Percentiles rank a stretch among this genome's conserved stretches.
Conservation (phyloP, 768 basidiomycete genomes). For the Pleurotus platypus region DNA sequence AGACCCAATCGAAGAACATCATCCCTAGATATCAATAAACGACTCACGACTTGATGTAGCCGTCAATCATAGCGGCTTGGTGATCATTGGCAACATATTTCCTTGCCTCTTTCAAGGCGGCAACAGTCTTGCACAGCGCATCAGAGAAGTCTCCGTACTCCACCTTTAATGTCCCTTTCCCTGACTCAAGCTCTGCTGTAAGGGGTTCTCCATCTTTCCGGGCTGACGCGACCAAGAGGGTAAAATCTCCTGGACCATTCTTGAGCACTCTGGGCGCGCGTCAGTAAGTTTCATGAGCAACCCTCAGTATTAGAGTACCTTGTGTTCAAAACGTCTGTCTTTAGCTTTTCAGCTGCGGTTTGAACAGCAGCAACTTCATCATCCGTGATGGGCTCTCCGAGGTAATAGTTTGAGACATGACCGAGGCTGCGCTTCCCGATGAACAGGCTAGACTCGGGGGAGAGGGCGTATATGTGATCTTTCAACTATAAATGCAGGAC, state of each 20-base stretch:
- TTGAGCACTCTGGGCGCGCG: constrained; percentile 58
- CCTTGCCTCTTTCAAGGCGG: constrained; percentile 59
- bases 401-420: constrained; percentile 84
- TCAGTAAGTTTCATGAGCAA: not conserved
- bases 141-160: constrained; percentile 75
- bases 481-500: constrained; percentile 45
- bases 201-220: constrained; percentile 38
- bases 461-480: constrained; percentile 66
- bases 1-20: not conserved
- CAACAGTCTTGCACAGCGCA: constrained; percentile 48
- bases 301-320: constrained; percentile 40
- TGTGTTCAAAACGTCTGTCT: constrained; percentile 79
- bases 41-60: constrained; percentile 74
- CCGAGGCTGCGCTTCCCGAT: constrained; percentile 80
- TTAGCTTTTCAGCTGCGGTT: constrained; percentile 67
- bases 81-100: constrained; percentile 71
- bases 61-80: constrained; percentile 69
- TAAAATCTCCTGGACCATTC: constrained; percentile 56
- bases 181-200: constrained; percentile 38
- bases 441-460: constrained; percentile 63
- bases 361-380: constrained; percentile 78
- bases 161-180: constrained; percentile 52
- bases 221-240: constrained; percentile 73
- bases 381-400: constrained; percentile 68
- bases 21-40: not conserved